Base-by-base conservation (phyloP, 306 rosid species). In the Ormosia emarginata region DNA sequence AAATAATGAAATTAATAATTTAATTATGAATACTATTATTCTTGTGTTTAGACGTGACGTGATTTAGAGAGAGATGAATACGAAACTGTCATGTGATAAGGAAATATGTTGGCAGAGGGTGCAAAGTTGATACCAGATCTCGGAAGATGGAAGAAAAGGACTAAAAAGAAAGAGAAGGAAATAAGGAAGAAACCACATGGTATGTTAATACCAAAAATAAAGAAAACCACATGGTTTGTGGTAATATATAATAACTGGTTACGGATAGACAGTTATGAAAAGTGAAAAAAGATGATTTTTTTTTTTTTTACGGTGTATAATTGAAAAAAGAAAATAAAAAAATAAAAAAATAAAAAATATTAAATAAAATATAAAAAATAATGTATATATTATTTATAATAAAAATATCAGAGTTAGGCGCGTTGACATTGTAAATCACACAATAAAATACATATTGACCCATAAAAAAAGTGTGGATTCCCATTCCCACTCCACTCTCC, bases 161-260 rank as follows among this genome's bases (percentile, higher is more conserved):
- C 1, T 9, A 43, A 44, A 44, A 56, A 71, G 71, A 81, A 72
- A 78, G 66, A 68, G 24, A 55, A 64, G 69, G 37, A 67, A 73
- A 64, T 63, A 18, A 41, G 40, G 14, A 79, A 72, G 83, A 36
- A 79, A 75, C 14, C 91, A 85, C 85, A 63, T 85, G 88, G 41
- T 2, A 65, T 82, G 24, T 24, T 24, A 24, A 24, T 24, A 24
- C 24, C 1, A 24, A 24, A 67, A 73, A 64, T 63, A 18, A 41
- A 33, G 11, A 79, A 72, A 79, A 75, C 14, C 91, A 85, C 85
- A 63, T 85, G 88, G 41, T 2, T 58, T 82, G 90, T 79, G 75
- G 24, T 44, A n/a, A 47, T 47, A 3, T 1, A 11, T 47, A 11
- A 11, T 76, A 50, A 18, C 59, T 55, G 40, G 65, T 66, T 58